A percentile compares a stretch with the other conserved stretches of the same genome.
These are phyloP conservation scores for Kazachstania sp. DNA, from an alignment of 1,139 yeast genomes.

Conservation along the genomic window DNA sequence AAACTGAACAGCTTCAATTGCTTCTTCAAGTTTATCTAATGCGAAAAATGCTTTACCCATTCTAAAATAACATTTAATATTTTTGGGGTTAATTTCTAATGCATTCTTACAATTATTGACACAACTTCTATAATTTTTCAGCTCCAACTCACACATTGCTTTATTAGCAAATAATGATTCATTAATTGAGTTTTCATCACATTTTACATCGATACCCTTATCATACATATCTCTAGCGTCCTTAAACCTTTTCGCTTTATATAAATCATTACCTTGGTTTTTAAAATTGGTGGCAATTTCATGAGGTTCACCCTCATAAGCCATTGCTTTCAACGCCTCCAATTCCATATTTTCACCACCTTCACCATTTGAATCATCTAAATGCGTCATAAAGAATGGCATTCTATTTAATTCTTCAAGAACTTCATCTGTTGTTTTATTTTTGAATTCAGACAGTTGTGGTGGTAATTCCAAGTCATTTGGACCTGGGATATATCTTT, in stretches of 20 bases:
- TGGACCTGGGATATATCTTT: constrained; percentile 57
- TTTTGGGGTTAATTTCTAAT: constrained; percentile 54
- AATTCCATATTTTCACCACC: constrained; percentile 67
- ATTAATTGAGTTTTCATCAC: constrained; percentile 44
- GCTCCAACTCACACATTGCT: constrained; percentile 85
- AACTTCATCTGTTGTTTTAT: constrained; percentile 67
- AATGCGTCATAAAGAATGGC: constrained; percentile 90
- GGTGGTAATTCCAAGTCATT: constrained; percentile 83
- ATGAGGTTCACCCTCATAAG: constrained; percentile 92
- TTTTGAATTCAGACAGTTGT: constrained; percentile 58
- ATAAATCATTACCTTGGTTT: constrained; percentile 87
- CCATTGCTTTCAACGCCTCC: constrained; percentile 85
- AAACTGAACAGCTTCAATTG: constrained; percentile 54
- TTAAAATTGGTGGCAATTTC: constrained; percentile 87
- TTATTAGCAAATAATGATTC: constrained; percentile 66
- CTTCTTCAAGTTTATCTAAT: constrained; percentile 64
- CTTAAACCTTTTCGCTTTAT: constrained; percentile 56
- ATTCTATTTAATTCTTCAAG: constrained; percentile 69
- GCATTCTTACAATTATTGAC: constrained; percentile 80
- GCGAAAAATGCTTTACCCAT: constrained; percentile 74
- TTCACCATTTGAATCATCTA: constrained; percentile 69
- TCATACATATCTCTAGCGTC: constrained; percentile 74
- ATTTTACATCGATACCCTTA: constrained; percentile 67
- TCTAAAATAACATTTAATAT: constrained; percentile 76
- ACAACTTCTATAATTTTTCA: constrained; percentile 76